These are phyloP conservation scores for Penicillium cosmopolitanum DNA, from an alignment of 495 filamentous ascomycete genomes.

Conservation along the genomic window DNA sequence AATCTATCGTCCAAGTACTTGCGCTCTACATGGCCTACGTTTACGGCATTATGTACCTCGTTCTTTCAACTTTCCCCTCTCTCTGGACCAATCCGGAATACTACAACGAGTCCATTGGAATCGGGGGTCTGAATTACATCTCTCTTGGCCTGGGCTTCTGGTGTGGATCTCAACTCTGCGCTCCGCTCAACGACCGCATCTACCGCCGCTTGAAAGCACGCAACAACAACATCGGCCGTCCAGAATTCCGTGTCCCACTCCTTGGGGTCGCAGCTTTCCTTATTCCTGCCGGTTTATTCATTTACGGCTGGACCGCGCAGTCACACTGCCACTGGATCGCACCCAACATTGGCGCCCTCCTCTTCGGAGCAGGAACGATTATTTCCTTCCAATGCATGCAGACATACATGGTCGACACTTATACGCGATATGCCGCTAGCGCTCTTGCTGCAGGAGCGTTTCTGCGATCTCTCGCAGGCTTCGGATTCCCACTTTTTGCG, in stretches of 20 bases:
- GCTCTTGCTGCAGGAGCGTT: conserved; percentile 70
- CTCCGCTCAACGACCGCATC: conserved; percentile 65
- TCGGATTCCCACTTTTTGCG: conserved; percentile 78
- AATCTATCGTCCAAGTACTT: conserved; percentile 62
- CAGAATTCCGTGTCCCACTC: conserved; percentile 72
- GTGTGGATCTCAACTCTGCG: conserved; percentile 64
- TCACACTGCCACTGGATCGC: conserved; percentile 67
- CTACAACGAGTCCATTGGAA: conserved; percentile 64
- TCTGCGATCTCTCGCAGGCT: conserved; percentile 69
- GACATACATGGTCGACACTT: conserved; percentile 78
- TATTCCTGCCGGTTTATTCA: conserved; percentile 66
- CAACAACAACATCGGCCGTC: conserved; percentile 59
- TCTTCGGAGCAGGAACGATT: conserved; percentile 64
- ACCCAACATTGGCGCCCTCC: conserved; percentile 67
- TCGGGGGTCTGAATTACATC: conserved; percentile 71
- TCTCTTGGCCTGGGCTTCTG: conserved; percentile 73
- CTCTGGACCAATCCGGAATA: conserved; percentile 58
- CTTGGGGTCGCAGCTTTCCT: conserved; percentile 61
- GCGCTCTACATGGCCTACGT: conserved; percentile 68
- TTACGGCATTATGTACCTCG: conserved; percentile 74
- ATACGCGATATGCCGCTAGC: conserved; percentile 73
- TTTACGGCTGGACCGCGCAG: conserved; percentile 75
- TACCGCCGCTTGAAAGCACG: conserved; percentile 64
- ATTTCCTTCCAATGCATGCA: conserved; percentile 71
- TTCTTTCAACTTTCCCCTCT: conserved; percentile 67